Conservation (phyloP, 2,329 filamentous ascomycete species). For the Nemania bipapillata region DNA sequence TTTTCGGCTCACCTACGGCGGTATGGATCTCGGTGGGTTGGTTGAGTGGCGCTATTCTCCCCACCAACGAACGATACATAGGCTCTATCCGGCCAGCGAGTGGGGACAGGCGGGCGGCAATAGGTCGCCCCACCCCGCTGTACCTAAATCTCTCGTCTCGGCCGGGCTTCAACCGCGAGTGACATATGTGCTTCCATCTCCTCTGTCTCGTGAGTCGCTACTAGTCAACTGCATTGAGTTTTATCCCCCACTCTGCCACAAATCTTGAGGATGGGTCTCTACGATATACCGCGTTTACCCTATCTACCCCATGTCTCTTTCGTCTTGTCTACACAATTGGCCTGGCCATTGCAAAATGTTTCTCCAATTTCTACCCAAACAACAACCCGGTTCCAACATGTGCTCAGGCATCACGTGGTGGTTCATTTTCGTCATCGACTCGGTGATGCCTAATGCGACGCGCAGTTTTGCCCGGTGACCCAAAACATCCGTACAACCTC, state of each 20-base stretch:
- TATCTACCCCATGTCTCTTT: slow-evolving; percentile 15
- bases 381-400: slow-evolving; percentile 15
- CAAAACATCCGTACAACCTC: slow-evolving; percentile 22
- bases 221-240: slow-evolving; percentile 24
- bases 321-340: slow-evolving; percentile 31
- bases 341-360: slow-evolving; percentile 29
- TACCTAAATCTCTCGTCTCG: slow-evolving; percentile 26
- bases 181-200: slow-evolving; percentile 16
- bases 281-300: slow-evolving; percentile 28
- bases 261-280: slow-evolving; percentile 33
- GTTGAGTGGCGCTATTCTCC: background rate
- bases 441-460: slow-evolving; percentile 33
- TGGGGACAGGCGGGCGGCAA: slow-evolving; percentile 20
- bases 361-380: slow-evolving; percentile 35
- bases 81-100: slow-evolving; percentile 6
- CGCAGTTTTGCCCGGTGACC: slow-evolving; percentile 17
- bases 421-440: slow-evolving; percentile 17
- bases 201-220: slow-evolving; percentile 30
- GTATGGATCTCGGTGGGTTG: background rate
- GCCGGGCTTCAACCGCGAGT: slow-evolving; percentile 20
- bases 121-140: slow-evolving; percentile 34
- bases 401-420: slow-evolving; percentile 17
- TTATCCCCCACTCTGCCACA: slow-evolving; percentile 28
- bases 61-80: background rate
- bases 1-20: background rate